Evolutionary conservation across 345 rosid species (phyloP).

Genomic region (Sapria himalayana): DNA sequence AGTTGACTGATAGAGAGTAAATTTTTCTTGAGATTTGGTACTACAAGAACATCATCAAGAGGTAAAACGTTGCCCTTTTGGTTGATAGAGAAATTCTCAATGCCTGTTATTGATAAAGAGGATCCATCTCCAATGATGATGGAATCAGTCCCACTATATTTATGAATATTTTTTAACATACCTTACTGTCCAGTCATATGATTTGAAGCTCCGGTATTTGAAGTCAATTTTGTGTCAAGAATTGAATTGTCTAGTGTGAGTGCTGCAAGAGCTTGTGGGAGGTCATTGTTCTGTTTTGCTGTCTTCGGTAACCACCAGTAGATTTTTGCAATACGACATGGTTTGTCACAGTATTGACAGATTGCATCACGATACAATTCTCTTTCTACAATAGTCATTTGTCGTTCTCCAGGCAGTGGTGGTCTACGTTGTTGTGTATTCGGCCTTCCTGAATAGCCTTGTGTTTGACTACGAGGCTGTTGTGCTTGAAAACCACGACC

Average conservation of each 20-base stretch:
- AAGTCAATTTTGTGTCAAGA: background rate
- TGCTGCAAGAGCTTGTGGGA: background rate
- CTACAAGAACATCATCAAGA: background rate
- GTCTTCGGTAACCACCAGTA: background rate
- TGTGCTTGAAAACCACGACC: background rate
- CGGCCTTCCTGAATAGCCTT: too few species aligned
- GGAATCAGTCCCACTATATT: background rate
- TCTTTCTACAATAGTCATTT: too few species aligned
- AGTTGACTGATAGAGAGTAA: background rate
- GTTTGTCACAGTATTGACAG: background rate
- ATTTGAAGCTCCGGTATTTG: background rate
- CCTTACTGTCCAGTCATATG: background rate
- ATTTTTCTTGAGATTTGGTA: background rate
- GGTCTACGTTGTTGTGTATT: background rate
- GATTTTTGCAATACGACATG: background rate
- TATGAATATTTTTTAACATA: background rate
- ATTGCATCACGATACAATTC: background rate
- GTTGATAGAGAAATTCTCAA: background rate
- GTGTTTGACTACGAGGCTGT: background rate
- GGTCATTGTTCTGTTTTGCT: background rate
- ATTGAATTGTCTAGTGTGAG: background rate
- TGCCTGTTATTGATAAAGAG: background rate
- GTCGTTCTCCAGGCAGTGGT: too few species aligned
- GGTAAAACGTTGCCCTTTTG: background rate
- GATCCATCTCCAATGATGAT: slow-evolving; percentile 1